phyloP scores from a whole-genome alignment of 306 rosid species.

The Rubus parviflorus region DNA sequence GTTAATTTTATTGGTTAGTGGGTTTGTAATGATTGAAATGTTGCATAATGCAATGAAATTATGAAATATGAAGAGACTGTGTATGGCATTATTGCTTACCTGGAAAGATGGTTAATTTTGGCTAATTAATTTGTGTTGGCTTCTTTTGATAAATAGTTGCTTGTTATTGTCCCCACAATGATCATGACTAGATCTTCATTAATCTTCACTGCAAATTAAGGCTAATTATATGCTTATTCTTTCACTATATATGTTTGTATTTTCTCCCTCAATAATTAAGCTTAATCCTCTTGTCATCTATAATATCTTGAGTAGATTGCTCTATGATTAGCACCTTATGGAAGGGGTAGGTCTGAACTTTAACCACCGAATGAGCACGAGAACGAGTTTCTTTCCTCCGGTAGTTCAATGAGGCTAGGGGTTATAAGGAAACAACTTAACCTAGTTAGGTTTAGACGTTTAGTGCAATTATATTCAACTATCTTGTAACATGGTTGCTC shows the following conservation, averaged over 20 bases:
- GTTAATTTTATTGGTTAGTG: background rate
- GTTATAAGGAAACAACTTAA: no score
- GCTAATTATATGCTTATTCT: background rate
- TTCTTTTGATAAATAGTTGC: background rate
- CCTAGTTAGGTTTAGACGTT: no score
- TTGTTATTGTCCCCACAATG: slow-evolving; percentile 21
- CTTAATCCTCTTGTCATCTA: background rate
- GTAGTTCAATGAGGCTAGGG: no score
- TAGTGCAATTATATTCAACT: no score
- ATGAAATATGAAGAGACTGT: background rate
- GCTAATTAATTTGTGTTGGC: background rate
- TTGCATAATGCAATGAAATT: background rate
- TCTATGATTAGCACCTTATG: no score
- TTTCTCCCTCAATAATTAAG: background rate
- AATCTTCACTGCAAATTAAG: background rate
- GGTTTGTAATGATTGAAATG: background rate
- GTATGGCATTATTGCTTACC: slow-evolving; percentile 19
- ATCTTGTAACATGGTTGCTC: no score
- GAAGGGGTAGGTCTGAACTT: no score
- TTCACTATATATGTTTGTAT: background rate
- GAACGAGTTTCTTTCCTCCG: no score
- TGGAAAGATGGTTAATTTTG: slow-evolving; percentile 35
- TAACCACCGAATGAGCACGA: no score
- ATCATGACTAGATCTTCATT: background rate
- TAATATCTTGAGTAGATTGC: no score